Conservation (phyloP, 2,329 filamentous ascomycete genomes). For the Nigrospora oryzae region DNA sequence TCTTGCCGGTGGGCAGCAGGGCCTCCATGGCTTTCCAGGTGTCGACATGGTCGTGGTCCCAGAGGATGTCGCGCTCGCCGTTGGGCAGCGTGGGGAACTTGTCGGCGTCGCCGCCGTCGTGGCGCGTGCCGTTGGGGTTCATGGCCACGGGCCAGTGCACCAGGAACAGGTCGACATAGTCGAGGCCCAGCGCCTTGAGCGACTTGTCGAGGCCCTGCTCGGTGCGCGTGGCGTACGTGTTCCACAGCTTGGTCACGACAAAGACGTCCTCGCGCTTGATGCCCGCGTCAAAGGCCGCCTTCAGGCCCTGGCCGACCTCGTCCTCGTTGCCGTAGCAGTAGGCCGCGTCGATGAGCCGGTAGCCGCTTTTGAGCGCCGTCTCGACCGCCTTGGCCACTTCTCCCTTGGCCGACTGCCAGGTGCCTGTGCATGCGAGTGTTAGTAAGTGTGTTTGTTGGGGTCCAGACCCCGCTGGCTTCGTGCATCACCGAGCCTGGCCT, state of each 20-base stretch:
- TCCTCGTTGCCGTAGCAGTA: slow-evolving; percentile 77
- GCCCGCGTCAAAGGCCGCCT: slow-evolving; percentile 61
- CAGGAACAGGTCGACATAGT: slow-evolving; percentile 75
- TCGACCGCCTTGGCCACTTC: slow-evolving; percentile 50
- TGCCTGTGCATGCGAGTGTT: slow-evolving; percentile 33
- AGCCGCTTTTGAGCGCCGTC: slow-evolving; percentile 47
- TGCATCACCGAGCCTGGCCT: neutral
- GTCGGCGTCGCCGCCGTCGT: slow-evolving; percentile 51
- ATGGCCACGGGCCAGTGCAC: slow-evolving; percentile 80
- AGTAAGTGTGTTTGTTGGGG: neutral
- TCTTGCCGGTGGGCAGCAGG: slow-evolving; percentile 50
- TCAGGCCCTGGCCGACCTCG: slow-evolving; percentile 71
- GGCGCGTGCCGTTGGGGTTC: slow-evolving; percentile 58
- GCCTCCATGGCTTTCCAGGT: slow-evolving; percentile 74
- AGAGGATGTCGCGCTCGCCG: slow-evolving; percentile 65
- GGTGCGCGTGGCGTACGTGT: slow-evolving; percentile 64
- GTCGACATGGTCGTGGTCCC: slow-evolving; percentile 60
- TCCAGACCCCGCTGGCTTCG: neutral
- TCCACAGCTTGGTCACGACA: slow-evolving; percentile 81
- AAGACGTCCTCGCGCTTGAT: slow-evolving; percentile 73
- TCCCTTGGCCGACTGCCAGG: slow-evolving; percentile 55
- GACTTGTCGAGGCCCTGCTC: slow-evolving; percentile 65
- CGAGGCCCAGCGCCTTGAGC: slow-evolving; percentile 63
- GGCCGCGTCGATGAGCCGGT: slow-evolving; percentile 60
- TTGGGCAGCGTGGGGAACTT: slow-evolving; percentile 68